These are phyloP conservation scores for Hymenoscyphus linearis DNA, from an alignment of 2,329 filamentous ascomycete species.

Conservation along the genomic window DNA sequence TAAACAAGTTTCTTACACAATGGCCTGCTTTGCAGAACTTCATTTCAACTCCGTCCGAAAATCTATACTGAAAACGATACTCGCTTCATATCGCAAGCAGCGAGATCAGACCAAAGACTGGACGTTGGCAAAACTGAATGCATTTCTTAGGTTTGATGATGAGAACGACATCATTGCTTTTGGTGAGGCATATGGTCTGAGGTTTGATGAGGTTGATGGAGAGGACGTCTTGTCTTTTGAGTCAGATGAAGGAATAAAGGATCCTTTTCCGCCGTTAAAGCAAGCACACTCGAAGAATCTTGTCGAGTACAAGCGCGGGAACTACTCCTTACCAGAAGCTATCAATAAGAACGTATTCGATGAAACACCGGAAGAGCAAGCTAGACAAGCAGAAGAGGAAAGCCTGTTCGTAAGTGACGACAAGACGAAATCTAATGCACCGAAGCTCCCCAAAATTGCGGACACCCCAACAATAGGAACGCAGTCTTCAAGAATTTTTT, in stretches of 20 bases:
- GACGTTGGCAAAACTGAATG: conserved; percentile 50
- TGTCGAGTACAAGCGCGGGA: conserved; percentile 56
- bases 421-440: background rate
- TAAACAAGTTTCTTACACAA: conserved; percentile 56
- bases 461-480: background rate
- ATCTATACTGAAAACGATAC: conserved; percentile 50
- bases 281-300: conserved; percentile 52
- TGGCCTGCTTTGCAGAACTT: conserved; percentile 66
- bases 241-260: conserved; percentile 19
- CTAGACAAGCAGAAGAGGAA: conserved; percentile 25
- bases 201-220: conserved; percentile 41
- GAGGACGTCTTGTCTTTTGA: conserved; percentile 32
- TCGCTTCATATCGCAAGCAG: conserved; percentile 50
- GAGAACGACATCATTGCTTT: conserved; percentile 62
- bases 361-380: conserved; percentile 21
- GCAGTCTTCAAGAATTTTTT: background rate
- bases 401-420: conserved; percentile 26
- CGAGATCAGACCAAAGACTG: conserved; percentile 55
- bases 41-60: conserved; percentile 58
- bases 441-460: background rate
- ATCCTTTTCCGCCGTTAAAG: conserved; percentile 44
- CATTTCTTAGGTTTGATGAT: conserved; percentile 60
- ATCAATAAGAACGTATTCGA: conserved; percentile 52
- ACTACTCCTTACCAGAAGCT: conserved; percentile 45
- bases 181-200: conserved; percentile 51